phyloP scores from a whole-genome alignment of 2,329 filamentous ascomycete species.

The Ilyonectria sp. region DNA sequence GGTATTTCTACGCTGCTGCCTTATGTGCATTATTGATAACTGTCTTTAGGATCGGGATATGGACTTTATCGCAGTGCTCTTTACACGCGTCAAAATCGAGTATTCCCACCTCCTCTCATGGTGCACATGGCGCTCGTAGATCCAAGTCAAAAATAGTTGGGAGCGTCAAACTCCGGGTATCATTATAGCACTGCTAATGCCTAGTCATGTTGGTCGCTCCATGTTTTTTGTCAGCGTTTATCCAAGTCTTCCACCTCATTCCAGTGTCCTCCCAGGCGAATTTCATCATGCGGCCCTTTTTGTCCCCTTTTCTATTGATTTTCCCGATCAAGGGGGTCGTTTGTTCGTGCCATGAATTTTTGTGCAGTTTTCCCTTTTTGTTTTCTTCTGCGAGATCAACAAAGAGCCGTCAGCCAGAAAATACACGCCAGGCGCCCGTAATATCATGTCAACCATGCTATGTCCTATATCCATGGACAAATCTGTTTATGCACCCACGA shows the following conservation, averaged over 20 bases:
- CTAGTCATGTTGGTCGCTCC: constrained; percentile 15
- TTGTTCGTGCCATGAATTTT: not conserved
- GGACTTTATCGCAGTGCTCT: no score
- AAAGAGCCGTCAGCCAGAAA: not conserved
- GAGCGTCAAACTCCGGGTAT: constrained; percentile 50
- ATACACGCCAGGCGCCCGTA: not conserved
- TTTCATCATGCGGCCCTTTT: not conserved
- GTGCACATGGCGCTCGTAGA: not conserved
- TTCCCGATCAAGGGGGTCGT: not conserved
- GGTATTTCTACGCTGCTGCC: no score
- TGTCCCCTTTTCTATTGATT: not conserved
- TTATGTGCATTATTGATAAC: no score
- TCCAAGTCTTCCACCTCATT: not conserved
- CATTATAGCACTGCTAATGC: constrained; percentile 42
- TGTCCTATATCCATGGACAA: not conserved
- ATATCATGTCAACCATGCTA: constrained; percentile 1
- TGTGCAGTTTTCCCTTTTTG: not conserved
- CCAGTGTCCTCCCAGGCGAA: not conserved
- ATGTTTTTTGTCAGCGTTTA: not conserved
- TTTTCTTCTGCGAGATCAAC: not conserved
- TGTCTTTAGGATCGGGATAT: no score
- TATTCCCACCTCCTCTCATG: not conserved
- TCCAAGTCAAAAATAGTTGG: constrained; percentile 33
- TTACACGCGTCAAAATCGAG: not conserved
- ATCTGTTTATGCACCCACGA: constrained; percentile 72